A percentile compares a stretch with the other conserved stretches of the same genome.
phyloP scores from a whole-genome alignment of 305 asterid species.

The Solanum hybrid region DNA sequence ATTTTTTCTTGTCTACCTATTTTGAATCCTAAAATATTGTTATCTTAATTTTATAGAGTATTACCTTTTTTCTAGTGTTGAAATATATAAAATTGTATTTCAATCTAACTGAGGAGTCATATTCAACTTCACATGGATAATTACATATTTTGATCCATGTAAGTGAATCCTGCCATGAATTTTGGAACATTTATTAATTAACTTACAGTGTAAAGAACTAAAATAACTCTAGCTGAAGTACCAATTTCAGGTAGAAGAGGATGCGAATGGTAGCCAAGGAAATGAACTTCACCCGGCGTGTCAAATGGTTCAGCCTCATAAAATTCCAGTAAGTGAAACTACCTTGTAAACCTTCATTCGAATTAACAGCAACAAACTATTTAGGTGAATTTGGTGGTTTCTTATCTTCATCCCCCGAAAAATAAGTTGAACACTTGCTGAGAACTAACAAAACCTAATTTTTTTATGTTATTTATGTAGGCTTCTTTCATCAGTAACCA shows the following conservation, averaged over 20 bases:
- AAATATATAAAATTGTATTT: background rate
- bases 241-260: background rate
- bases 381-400: background rate
- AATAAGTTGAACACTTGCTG: background rate
- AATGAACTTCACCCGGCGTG: background rate
- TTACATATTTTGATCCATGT: background rate
- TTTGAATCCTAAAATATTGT: background rate
- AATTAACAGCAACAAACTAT: background rate
- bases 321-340: background rate
- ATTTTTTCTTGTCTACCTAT: background rate
- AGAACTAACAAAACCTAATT: background rate
- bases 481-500: background rate
- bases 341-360: background rate
- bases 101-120: background rate
- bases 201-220: background rate
- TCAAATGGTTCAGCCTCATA: background rate
- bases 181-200: background rate
- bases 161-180: background rate
- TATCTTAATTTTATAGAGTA: background rate
- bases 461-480: constrained; percentile 4
- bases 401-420: background rate
- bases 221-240: background rate
- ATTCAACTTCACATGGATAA: background rate
- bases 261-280: background rate
- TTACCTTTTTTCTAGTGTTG: background rate